Evolutionary conservation across 805 yeast species (phyloP), one percentile per base, ranked within the genome.

Genomic region (Metschnikowia sp.): DNA sequence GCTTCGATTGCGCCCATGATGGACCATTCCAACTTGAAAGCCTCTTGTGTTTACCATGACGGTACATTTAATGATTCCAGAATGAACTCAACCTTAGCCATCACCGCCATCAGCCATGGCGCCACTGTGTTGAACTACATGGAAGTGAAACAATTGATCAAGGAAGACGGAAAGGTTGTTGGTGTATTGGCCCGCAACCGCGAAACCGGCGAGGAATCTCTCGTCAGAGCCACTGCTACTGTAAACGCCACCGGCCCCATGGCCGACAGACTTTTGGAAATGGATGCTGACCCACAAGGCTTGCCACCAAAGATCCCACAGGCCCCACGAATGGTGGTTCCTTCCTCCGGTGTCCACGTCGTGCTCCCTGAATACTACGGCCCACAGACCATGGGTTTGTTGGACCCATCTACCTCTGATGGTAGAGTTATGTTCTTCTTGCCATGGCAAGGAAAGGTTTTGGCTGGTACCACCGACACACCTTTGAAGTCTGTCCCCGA

Each of bases 381-480:
- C 68, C 95, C 97, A 44, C 78, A 79, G 63, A 83, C 83, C 54
- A 79, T 88, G 78, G 98, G 98, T 53, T 76, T 91, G 53, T 76
- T 91, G 50, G 97, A 91, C 69, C 96, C 97, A 40, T 79, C 88
- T 39, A 91, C 98, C 40, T 75, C 92, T 32, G 98, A 91, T 65
- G 97, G 97, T 48, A 83, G 98, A 69, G 97, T 91, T 44, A 87
- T 92, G 86, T 91, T 91, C 72, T 91, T 92, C 75, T 76, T 91
- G 66, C 98, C 98, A 58, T 91, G 97, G 97, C 97, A 90, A 74
- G 96, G 97, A 6, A 87, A 90, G 66, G 96, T 91, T 32, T 76
- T 91, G 55, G 97, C 96, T 49, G 98, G 98, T 65, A 91, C 98
- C 51, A 91, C 98, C 47, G 98, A 91, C 72, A 85, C 88, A 44